Conservation (phyloP, 2,329 filamentous ascomycete species). For the Penicillium sp. region DNA sequence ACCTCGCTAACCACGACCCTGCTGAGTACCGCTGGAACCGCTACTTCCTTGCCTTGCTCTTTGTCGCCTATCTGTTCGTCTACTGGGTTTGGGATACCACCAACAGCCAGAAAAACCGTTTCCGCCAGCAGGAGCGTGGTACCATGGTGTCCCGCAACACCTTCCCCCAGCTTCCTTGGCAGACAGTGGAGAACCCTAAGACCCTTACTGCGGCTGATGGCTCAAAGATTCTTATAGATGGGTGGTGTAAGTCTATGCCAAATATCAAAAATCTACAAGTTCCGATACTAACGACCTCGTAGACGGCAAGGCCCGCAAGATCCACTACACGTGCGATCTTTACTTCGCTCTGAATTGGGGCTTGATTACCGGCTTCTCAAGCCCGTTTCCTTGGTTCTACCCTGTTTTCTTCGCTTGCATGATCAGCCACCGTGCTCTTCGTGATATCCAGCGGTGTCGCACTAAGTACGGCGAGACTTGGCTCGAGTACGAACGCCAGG, state of each 20-base stretch:
- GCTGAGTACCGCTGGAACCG: conserved; percentile 74
- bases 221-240: conserved; percentile 75
- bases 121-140: conserved; percentile 75
- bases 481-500: conserved; percentile 73
- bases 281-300: conserved; percentile 18
- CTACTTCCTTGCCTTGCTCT: conserved; percentile 63
- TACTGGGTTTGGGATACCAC: conserved; percentile 93
- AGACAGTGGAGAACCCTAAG: conserved; percentile 75
- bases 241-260: conserved; percentile 65
- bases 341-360: conserved; percentile 78
- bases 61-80: conserved; percentile 69
- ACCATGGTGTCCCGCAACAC: conserved; percentile 67
- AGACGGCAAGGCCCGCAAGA: conserved; percentile 71
- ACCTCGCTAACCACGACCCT: conserved; percentile 78
- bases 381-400: conserved; percentile 88
- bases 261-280: background rate
- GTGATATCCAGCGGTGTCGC: conserved; percentile 73
- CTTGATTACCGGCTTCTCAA: conserved; percentile 74
- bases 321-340: conserved; percentile 77
- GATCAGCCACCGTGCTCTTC: conserved; percentile 73
- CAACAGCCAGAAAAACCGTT: conserved; percentile 92
- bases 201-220: conserved; percentile 70
- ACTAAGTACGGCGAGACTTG: conserved; percentile 79
- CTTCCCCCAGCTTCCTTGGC: conserved; percentile 90
- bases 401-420: conserved; percentile 75